Base-by-base conservation (phyloP, 192 early-diverging fungal species). In the Lunasporangiospora selenospora region DNA sequence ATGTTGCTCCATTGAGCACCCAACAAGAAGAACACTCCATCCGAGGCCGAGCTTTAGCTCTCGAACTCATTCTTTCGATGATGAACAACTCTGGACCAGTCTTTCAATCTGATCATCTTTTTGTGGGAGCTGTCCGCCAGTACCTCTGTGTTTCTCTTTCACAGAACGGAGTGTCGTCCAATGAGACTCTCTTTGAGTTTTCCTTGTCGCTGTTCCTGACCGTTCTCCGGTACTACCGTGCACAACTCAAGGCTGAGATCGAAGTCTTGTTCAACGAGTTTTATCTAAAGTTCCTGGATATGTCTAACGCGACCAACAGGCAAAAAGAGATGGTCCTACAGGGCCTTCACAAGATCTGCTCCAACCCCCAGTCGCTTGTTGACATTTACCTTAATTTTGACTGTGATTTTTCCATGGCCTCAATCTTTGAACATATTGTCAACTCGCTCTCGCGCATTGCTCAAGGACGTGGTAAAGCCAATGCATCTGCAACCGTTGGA, bases 321-420 rank as follows among this genome's bases (percentile, higher is more conserved):
- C 94, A 95, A 77, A 87, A 93, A 39, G 83, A 82, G 6, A 89
- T 90, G 18, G 75, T 97, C 40, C 73, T 97, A 27, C 88, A 89
- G 70, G 79, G 87, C 7, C 77, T 97, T 31, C 71, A 77, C 23
- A 80, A 88, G 24, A 85, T 95, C 26, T 79, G 93, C 41, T 67
- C 82, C 33, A 89, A 92, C 29, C 90, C 92, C 19, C 82, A 88
- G 41, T 76, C 91, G 15, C 77, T 95, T 3, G 91, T 97, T 15
- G 95, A 97, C 60, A 85, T 97, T 50, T 97, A 95, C 56, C 83
- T 97, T 13, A 97, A 97, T 80, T 95, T 95, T 67, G 95, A 97
- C 75, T 97, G 95, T 63, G 87, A 92, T 53, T 80, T 88, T 73
- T 85, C 90, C 15, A 83, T 86, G 58, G 86, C 90, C 48, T 95